Conservation (phyloP, 202 grass and related monocot species). For the Schoenoplectus tabernaemontani region DNA sequence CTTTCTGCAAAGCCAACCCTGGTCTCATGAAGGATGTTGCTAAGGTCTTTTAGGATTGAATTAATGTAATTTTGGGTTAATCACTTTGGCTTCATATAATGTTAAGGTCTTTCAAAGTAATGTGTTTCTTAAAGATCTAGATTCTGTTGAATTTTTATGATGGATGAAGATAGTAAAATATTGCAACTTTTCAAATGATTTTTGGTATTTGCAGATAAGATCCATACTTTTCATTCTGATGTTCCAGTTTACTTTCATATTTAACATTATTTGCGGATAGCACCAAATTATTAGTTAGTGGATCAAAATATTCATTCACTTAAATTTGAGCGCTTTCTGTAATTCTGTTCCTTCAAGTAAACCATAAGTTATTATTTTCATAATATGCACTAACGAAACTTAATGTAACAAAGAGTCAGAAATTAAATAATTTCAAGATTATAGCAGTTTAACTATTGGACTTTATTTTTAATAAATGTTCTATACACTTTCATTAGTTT, state of each 20-base stretch:
- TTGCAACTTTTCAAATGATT: neutral
- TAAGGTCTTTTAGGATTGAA: constrained; percentile 58
- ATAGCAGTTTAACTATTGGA: neutral
- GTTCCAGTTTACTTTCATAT: neutral
- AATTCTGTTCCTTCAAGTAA: neutral
- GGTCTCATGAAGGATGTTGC: constrained; percentile 90
- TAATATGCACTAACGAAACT: neutral
- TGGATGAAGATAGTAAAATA: neutral
- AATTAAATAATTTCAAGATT: neutral
- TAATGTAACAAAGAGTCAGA: neutral
- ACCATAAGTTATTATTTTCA: neutral
- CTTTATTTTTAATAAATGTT: neutral
- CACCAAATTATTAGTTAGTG: neutral
- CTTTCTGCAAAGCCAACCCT: constrained; percentile 83
- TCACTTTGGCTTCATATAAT: neutral
- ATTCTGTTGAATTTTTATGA: constrained; percentile 1
- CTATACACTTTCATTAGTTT: neutral
- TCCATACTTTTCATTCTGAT: neutral
- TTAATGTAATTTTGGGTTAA: neutral
- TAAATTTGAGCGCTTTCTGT: neutral
- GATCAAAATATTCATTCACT: neutral
- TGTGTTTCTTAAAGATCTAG: neutral
- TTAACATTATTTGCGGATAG: neutral
- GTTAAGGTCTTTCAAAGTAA: constrained; percentile 8
- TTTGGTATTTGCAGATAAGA: neutral